A percentile compares a stretch with the other conserved stretches of the same genome.
Conservation (phyloP, 2,329 filamentous ascomycete species). For the Aspergillus ustus region DNA sequence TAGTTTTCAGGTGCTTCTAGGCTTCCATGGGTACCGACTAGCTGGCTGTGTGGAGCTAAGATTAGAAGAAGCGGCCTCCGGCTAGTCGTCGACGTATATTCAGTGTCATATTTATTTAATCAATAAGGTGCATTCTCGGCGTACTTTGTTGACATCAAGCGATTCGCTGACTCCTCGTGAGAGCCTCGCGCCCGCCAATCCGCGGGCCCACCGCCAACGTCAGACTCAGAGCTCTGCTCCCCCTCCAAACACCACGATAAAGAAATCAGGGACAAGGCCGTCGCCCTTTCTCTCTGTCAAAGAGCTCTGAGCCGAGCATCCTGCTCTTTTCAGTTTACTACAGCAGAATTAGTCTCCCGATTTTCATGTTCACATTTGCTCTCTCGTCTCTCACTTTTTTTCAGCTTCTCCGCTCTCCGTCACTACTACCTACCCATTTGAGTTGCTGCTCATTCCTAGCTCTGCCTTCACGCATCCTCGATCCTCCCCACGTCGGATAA, state of each 20-base stretch:
- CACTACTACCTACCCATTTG: slow-evolving; percentile 1
- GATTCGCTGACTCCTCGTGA: not conserved
- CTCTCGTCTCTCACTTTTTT: slow-evolving; percentile 10
- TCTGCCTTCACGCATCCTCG: not conserved
- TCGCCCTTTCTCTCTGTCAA: not conserved
- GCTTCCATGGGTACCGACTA: not conserved
- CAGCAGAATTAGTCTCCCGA: not conserved
- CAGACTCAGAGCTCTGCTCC: slow-evolving; percentile 2
- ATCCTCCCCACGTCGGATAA: not conserved
- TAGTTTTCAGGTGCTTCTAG: not conserved
- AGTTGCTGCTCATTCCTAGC: slow-evolving; percentile 5
- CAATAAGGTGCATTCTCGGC: not conserved
- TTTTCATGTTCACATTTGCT: slow-evolving; percentile 2
- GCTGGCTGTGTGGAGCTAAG: not conserved
- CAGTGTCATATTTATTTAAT: not conserved
- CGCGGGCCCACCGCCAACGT: slow-evolving; percentile 18
- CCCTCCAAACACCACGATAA: slow-evolving; percentile 5
- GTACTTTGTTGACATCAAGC: not conserved
- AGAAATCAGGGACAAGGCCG: not conserved
- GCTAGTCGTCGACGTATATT: not conserved
- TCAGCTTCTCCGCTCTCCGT: slow-evolving; percentile 8
- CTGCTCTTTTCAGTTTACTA: not conserved
- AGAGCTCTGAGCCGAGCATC: not conserved
- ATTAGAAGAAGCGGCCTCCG: not conserved
- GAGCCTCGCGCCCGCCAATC: slow-evolving; percentile 10